These are phyloP conservation scores for Ganoderma lucidum DNA, from an alignment of 1,284 basidiomycete genomes.

Conservation along the genomic window DNA sequence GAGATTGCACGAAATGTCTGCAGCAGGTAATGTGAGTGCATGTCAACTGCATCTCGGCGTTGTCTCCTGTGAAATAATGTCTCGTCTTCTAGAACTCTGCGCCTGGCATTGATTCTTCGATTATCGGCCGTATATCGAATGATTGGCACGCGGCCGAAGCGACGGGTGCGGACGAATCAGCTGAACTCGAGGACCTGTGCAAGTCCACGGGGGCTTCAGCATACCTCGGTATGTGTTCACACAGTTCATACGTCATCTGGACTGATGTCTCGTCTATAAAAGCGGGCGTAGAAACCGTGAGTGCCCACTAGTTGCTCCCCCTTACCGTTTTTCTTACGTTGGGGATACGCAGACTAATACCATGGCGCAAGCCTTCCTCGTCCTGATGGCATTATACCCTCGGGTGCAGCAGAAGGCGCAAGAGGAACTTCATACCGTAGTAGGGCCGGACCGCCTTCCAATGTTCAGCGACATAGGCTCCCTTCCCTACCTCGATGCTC, in stretches of 20 bases:
- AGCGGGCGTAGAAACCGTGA: constrained; percentile 5
- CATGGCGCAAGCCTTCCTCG: constrained; percentile 32
- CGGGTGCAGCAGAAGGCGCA: constrained; percentile 41
- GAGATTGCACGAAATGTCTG: not conserved
- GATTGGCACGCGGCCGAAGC: not conserved
- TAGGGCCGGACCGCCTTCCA: constrained; percentile 40
- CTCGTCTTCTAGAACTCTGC: not conserved
- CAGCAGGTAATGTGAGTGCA: not conserved
- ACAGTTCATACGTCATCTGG: too few species aligned
- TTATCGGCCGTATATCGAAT: not conserved
- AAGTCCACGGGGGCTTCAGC: constrained; percentile 3
- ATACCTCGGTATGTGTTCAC: not conserved
- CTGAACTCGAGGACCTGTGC: not conserved
- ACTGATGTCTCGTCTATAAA: not conserved
- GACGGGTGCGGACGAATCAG: not conserved
- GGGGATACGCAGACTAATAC: constrained; percentile 16
- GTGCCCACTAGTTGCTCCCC: not conserved
- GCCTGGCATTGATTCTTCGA: not conserved
- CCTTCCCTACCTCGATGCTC: constrained; percentile 41
- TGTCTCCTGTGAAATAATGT: not conserved
- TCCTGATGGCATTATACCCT: constrained; percentile 41
- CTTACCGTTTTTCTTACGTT: not conserved
- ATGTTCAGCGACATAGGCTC: constrained; percentile 37
- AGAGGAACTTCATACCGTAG: constrained; percentile 40
- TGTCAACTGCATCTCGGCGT: not conserved